These are phyloP conservation scores for Ambrosiella beaveri DNA, from an alignment of 2,329 filamentous ascomycete genomes.

Conservation along the genomic window DNA sequence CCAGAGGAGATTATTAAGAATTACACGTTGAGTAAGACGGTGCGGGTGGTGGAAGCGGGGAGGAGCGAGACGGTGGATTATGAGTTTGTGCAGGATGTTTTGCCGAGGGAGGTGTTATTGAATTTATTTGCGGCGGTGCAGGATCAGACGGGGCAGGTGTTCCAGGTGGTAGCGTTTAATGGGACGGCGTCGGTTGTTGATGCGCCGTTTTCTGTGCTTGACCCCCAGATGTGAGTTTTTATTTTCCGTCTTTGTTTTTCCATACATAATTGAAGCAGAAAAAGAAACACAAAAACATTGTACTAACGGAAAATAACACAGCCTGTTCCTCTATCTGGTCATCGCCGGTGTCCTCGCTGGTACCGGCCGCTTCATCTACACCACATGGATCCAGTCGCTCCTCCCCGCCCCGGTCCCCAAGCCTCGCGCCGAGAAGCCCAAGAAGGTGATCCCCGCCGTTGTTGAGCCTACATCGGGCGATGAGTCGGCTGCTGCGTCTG, in stretches of 20 bases:
- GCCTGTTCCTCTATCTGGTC: conserved; percentile 95
- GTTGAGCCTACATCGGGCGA: conserved; percentile 47
- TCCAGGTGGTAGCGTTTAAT: conserved; percentile 66
- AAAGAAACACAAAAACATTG: conserved; percentile 20
- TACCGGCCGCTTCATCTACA: conserved; percentile 91
- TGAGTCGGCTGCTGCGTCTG: conserved; percentile 51
- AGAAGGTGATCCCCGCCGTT: conserved; percentile 49
- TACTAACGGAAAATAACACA: conserved; percentile 22
- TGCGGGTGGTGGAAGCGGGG: conserved; percentile 56
- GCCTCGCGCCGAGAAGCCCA: conserved; percentile 41
- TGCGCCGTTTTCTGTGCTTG: conserved; percentile 76
- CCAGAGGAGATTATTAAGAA: conserved; percentile 53
- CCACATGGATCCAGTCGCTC: conserved; percentile 88
- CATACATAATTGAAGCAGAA: too few species aligned
- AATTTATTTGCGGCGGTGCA: conserved; percentile 59
- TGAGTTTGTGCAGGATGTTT: conserved; percentile 76
- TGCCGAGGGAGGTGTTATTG: conserved; percentile 73
- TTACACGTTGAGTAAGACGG: conserved; percentile 61
- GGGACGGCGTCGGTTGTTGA: conserved; percentile 76
- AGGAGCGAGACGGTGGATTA: conserved; percentile 63
- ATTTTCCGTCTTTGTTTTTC: background rate
- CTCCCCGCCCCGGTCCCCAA: conserved; percentile 65
- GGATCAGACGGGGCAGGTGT: conserved; percentile 48
- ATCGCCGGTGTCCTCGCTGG: conserved; percentile 62
- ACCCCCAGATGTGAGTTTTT: conserved; percentile 73